phyloP scores from a whole-genome alignment of 495 filamentous ascomycete genomes.

The Rhizodiscina lignyota region DNA sequence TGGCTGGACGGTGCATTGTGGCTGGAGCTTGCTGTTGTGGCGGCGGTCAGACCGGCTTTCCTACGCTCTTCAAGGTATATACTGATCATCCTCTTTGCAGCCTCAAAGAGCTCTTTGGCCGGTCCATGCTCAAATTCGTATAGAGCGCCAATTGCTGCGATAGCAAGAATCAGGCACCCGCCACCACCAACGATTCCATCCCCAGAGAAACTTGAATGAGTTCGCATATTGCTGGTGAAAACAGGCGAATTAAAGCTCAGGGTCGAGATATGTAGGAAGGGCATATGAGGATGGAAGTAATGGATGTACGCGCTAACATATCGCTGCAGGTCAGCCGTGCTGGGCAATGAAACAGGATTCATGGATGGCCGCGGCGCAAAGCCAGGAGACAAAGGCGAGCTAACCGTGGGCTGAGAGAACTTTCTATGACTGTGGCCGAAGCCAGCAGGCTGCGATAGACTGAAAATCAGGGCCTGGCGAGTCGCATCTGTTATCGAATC shows the following conservation, averaged over 20 bases:
- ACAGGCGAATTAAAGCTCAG: slow-evolving; percentile 74
- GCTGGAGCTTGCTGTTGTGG: slow-evolving; percentile 39
- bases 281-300: slow-evolving; percentile 89
- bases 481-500: slow-evolving; percentile 90
- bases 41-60: slow-evolving; percentile 71
- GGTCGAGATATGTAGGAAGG: slow-evolving; percentile 85
- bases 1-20: slow-evolving; percentile 35
- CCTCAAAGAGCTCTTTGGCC: slow-evolving; percentile 79
- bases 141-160: slow-evolving; percentile 90
- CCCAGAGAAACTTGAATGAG: slow-evolving; percentile 38
- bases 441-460: slow-evolving; percentile 58
- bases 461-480: slow-evolving; percentile 67
- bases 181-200: slow-evolving; percentile 59
- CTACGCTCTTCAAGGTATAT: slow-evolving; percentile 84
- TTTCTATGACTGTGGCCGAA: slow-evolving; percentile 50
- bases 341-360: slow-evolving; percentile 42
- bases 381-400: slow-evolving; percentile 44
- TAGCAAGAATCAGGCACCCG: slow-evolving; percentile 82
- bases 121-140: slow-evolving; percentile 71
- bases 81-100: slow-evolving; percentile 89
- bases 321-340: slow-evolving; percentile 80
- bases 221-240: slow-evolving; percentile 41
- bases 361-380: slow-evolving; percentile 19
- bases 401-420: slow-evolving; percentile 57
- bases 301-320: slow-evolving; percentile 84